Base-by-base conservation (phyloP, 352 stramenopile genomes). In the Elongisporangium prolatum region DNA sequence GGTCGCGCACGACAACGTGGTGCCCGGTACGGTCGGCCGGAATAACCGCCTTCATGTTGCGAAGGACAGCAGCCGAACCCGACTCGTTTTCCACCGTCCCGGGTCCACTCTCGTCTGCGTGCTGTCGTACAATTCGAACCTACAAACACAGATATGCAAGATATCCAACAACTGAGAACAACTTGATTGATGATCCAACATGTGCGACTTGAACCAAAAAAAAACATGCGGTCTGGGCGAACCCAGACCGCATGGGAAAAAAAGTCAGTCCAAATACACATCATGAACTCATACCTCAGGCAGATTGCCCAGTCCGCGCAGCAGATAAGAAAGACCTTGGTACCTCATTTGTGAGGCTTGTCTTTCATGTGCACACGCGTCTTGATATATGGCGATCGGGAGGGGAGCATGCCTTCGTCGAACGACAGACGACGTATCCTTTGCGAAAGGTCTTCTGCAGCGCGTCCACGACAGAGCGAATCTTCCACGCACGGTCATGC, bases 271-370 rank as follows among this genome's bases (percentile, higher is more conserved):
- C 3, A 7, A 3, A 2, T 7, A 18, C 22, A n/a, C 20, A 7
- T 16, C n/a, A 18, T 40, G 47, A 22, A 50, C 11, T 52, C 49
- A 20, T 25, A 61, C 52, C 53, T 56, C n/a, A n/a, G n/a, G n/a
- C n/a, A n/a, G n/a, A 48, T 60, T 4, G 54, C 53, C 16, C 34
- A 57, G 16, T 60, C 37, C 2, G 59, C 48, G 24, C 59, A 65
- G n/a, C 48, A 50, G 0, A 53, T 56, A 6, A 47, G 57, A n/a
- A n/a, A 57, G 7, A 65, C 28, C 59, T 65, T 65, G 11, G 53
- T 59, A 10, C 53, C 59, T 48, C 59, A 57, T n/a, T n/a, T n/a
- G n/a, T n/a, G n/a, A n/a, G n/a, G n/a, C n/a, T n/a, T n/a, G n/a
- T n/a, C n/a, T n/a, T n/a, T n/a, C n/a, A n/a, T n/a, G n/a, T n/a